Conservation (phyloP, 2,329 filamentous ascomycete genomes). For the Metarhizium guizhouense region DNA sequence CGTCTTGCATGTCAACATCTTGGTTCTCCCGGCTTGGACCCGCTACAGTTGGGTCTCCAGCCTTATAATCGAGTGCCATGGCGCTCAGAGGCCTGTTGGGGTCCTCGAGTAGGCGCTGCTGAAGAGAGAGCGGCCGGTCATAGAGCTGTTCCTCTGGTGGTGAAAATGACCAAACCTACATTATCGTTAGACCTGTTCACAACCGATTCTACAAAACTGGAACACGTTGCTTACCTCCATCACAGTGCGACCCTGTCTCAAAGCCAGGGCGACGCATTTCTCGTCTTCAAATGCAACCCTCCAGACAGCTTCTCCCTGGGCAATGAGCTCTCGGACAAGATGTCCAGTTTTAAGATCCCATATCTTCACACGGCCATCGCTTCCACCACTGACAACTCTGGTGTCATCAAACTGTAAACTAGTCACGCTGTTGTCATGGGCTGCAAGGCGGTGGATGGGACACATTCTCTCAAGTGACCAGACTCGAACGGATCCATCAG, state of each 20-base stretch:
- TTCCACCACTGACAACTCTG: conserved; percentile 89
- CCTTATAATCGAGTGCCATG: conserved; percentile 35
- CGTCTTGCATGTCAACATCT: conserved; percentile 49
- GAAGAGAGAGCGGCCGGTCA: conserved; percentile 42
- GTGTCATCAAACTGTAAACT: conserved; percentile 96
- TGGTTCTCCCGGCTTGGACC: conserved; percentile 27
- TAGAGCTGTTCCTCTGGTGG: conserved; percentile 63
- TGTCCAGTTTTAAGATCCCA: conserved; percentile 93
- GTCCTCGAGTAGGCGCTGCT: conserved; percentile 37
- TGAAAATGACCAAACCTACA: conserved; percentile 87
- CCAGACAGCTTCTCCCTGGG: conserved; percentile 92
- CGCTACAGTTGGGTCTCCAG: conserved; percentile 18
- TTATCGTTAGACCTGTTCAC: not conserved
- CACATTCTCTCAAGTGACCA: conserved; percentile 90
- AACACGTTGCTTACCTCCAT: conserved; percentile 75
- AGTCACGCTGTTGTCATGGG: conserved; percentile 97
- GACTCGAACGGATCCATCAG: conserved; percentile 89
- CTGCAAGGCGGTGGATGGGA: conserved; percentile 87
- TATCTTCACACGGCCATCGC: conserved; percentile 95
- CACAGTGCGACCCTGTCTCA: conserved; percentile 74
- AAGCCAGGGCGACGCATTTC: conserved; percentile 93
- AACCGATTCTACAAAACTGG: not conserved
- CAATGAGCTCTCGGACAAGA: conserved; percentile 82
- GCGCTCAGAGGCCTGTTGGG: conserved; percentile 43
- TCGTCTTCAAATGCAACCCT: conserved; percentile 96